Evolutionary conservation across 2,329 filamentous ascomycete species (phyloP).

Genomic region (Penicillium freii): DNA sequence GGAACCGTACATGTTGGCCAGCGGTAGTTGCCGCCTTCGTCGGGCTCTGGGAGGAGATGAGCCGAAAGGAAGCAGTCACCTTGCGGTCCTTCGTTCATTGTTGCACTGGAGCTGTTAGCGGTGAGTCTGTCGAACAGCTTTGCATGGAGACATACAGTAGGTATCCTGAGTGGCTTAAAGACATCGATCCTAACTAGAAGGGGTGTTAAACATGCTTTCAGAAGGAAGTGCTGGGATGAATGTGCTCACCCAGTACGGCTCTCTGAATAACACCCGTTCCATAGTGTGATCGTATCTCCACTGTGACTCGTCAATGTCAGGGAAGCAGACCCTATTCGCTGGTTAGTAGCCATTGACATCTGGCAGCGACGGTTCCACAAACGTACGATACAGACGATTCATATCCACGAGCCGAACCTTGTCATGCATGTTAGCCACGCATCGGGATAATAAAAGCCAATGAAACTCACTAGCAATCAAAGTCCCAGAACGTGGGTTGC

Average conservation of each 20-base stretch:
- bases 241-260: constrained; percentile 31
- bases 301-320: constrained; percentile 30
- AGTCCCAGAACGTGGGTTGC: constrained; percentile 36
- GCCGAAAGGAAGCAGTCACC: constrained; percentile 35
- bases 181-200: constrained; percentile 36
- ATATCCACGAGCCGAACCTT: constrained; percentile 31
- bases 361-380: background rate
- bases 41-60: constrained; percentile 32
- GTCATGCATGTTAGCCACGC: constrained; percentile 14
- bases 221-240: background rate
- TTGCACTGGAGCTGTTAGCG: constrained; percentile 31
- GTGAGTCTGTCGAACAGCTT: background rate
- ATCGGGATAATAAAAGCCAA: background rate
- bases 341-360: constrained; percentile 6
- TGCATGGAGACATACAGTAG: constrained; percentile 29
- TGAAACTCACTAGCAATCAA: constrained; percentile 37
- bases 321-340: constrained; percentile 31
- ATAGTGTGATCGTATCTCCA: constrained; percentile 36
- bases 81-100: constrained; percentile 36
- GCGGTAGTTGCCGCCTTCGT: constrained; percentile 33
- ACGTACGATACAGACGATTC: constrained; percentile 36
- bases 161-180: constrained; percentile 36
- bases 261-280: constrained; percentile 34
- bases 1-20: constrained; percentile 32
- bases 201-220: background rate